Conservation (phyloP, 208 protist species). For the Wallacemonas sp. region DNA sequence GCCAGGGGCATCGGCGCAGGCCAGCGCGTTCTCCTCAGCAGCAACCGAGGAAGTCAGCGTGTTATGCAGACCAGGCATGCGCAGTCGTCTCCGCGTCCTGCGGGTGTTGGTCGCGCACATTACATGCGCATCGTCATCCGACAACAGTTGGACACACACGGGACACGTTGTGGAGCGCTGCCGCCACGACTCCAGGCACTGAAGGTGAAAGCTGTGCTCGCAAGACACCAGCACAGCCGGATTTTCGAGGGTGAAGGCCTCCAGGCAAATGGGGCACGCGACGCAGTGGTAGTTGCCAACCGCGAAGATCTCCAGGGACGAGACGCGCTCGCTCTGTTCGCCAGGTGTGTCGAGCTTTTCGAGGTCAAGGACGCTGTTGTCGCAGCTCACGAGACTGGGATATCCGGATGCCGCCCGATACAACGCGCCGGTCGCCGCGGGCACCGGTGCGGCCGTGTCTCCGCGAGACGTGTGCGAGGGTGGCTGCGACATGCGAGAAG, state of each 20-base stretch:
- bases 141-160: slow-evolving; percentile 53
- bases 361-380: not conserved
- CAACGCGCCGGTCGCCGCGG: not conserved
- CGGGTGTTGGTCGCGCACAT: slow-evolving; percentile 47
- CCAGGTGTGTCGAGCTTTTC: not conserved
- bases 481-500: no score
- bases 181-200: slow-evolving; percentile 83
- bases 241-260: slow-evolving; percentile 79
- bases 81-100: not conserved
- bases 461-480: no score
- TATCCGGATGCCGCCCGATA: not conserved
- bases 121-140: slow-evolving; percentile 42
- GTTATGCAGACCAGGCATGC: not conserved
- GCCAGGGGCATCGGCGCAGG: no score
- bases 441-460: no score
- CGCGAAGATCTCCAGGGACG: slow-evolving; percentile 51
- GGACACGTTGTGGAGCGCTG: slow-evolving; percentile 66
- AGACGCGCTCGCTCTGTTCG: not conserved
- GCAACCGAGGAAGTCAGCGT: slow-evolving; percentile 6
- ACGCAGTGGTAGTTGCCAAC: slow-evolving; percentile 74
- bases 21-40: no score
- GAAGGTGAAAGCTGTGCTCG: slow-evolving; percentile 80
- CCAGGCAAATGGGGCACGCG: slow-evolving; percentile 79
- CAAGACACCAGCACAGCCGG: slow-evolving; percentile 79
- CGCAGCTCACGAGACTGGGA: not conserved